Evolutionary conservation across 345 rosid species (phyloP).

Genomic region (Pugionium cornutum): DNA sequence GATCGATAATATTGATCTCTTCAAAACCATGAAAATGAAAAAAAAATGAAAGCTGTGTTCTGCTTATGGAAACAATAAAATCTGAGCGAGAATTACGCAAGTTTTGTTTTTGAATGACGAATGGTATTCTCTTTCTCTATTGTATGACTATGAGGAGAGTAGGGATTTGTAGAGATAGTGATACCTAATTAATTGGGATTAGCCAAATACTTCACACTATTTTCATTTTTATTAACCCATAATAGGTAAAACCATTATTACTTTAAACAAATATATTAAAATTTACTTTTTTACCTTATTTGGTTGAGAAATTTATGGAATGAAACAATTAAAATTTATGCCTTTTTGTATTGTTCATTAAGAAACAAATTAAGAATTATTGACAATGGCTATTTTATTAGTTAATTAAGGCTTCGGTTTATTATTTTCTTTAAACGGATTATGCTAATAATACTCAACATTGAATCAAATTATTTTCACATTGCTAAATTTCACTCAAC

Average conservation of each 20-base stretch:
- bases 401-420: neutral
- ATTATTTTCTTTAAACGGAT: neutral
- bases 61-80: slow-evolving; percentile 33
- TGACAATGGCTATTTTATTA: no score
- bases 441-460: neutral
- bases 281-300: no score
- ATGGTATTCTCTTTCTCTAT: slow-evolving; percentile 38
- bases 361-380: no score
- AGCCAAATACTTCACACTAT: slow-evolving; percentile 13
- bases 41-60: neutral
- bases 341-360: no score
- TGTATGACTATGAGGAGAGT: slow-evolving; percentile 35
- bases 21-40: neutral
- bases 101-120: slow-evolving; percentile 20
- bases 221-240: slow-evolving; percentile 16
- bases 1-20: neutral
- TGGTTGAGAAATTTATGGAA: no score
- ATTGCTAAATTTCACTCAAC: neutral
- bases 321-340: no score
- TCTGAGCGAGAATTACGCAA: slow-evolving; percentile 30
- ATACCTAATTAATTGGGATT: slow-evolving; percentile 26
- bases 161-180: slow-evolving; percentile 36
- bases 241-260: neutral
- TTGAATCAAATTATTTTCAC: neutral
- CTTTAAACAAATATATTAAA: neutral